Percentiles rank a stretch among this genome's conserved stretches.
Evolutionary conservation across 179 eudicot genomes (phyloP).

Genomic region (Spinacia oleracea): DNA sequence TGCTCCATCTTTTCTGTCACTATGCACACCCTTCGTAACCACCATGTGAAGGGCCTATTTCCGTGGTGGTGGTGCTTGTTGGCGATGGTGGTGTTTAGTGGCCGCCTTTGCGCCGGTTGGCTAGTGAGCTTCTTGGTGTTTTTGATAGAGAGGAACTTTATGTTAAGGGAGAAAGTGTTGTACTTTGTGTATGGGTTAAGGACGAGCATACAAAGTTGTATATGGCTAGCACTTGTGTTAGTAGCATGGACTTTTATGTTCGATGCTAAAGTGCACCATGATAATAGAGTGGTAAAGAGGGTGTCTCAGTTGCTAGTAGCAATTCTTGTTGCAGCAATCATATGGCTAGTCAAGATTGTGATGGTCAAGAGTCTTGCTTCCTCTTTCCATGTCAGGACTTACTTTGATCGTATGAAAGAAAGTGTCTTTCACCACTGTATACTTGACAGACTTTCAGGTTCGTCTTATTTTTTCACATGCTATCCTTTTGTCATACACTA

Average conservation of each 20-base stretch:
- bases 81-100: constrained; percentile 59
- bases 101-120: constrained; percentile 67
- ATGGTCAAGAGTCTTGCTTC: constrained; percentile 64
- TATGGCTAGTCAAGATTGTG: constrained; percentile 65
- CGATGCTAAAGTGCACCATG: constrained; percentile 36
- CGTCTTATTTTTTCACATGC: too few species aligned
- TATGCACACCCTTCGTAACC: constrained; percentile 19
- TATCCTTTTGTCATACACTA: too few species aligned
- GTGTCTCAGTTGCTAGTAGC: constrained; percentile 51
- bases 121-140: constrained; percentile 49
- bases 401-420: constrained; percentile 74
- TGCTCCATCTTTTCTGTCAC: constrained; percentile 43
- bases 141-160: constrained; percentile 60
- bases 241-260: constrained; percentile 69
- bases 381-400: constrained; percentile 64
- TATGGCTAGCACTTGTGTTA: constrained; percentile 65
- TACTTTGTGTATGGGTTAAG: constrained; percentile 75
- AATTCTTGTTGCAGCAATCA: constrained; percentile 47
- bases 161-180: constrained; percentile 63
- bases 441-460: constrained; percentile 62
- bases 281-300: constrained; percentile 35
- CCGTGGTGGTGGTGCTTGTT: constrained; percentile 69
- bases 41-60: constrained; percentile 37
- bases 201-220: constrained; percentile 57
- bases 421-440: constrained; percentile 65